These are phyloP conservation scores for Trichaptum fuscoviolaceum DNA, from an alignment of 768 basidiomycete genomes.

Conservation along the genomic window DNA sequence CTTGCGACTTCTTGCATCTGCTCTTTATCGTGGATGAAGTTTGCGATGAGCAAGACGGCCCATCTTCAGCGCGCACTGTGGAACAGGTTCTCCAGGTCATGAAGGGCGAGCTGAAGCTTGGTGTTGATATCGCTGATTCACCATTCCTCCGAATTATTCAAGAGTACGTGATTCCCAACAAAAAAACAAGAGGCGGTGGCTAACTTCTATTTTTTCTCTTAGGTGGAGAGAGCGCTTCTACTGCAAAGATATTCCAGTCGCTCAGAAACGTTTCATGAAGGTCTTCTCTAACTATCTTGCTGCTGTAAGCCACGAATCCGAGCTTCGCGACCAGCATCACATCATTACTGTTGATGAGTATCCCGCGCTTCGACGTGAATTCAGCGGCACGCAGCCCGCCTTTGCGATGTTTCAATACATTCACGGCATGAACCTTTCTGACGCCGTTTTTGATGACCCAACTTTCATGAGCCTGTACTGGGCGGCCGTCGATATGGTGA, in stretches of 20 bases:
- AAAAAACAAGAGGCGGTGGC: no score
- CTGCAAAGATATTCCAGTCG: slow-evolving; percentile 36
- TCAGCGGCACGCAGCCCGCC: slow-evolving; percentile 18
- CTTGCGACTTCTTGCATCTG: slow-evolving; percentile 13
- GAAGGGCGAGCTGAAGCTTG: slow-evolving; percentile 23
- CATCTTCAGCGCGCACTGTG: slow-evolving; percentile 49
- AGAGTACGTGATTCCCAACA: slow-evolving; percentile 38
- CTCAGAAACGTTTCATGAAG: slow-evolving; percentile 11
- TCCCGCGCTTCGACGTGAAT: slow-evolving; percentile 21
- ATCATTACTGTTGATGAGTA: slow-evolving; percentile 19
- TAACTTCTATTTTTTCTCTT: slow-evolving; percentile 10
- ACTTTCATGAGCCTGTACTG: slow-evolving; percentile 16
- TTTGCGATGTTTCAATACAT: slow-evolving; percentile 22
- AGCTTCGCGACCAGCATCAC: slow-evolving; percentile 13
- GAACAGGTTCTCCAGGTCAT: slow-evolving; percentile 48
- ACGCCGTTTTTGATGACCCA: slow-evolving; percentile 20
- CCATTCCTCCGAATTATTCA: slow-evolving; percentile 52
- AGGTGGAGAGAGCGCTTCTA: slow-evolving; percentile 52
- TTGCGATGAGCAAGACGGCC: slow-evolving; percentile 16
- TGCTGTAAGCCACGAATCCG: slow-evolving; percentile 13
- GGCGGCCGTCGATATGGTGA: slow-evolving; percentile 21
- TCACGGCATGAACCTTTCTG: slow-evolving; percentile 21
- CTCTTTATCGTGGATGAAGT: slow-evolving; percentile 14
- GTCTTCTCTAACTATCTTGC: slow-evolving; percentile 9
- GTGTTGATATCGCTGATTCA: slow-evolving; percentile 31